phyloP scores from a whole-genome alignment of 2,329 filamentous ascomycete genomes.

The Alternaria viburni region DNA sequence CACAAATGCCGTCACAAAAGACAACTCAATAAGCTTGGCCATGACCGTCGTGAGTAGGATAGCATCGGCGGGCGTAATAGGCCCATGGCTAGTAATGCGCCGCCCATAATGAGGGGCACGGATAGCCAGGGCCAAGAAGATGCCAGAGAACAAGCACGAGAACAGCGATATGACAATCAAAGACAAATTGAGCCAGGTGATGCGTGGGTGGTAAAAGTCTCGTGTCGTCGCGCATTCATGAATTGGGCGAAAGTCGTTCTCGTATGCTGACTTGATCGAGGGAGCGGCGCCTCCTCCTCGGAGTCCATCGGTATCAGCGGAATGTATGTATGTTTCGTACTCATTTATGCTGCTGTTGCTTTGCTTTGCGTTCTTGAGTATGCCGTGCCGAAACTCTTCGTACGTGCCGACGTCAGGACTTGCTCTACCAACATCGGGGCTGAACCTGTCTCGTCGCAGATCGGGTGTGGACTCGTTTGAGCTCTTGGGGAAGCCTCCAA shows the following conservation, averaged over 20 bases:
- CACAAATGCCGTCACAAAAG: conserved; percentile 79
- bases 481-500: conserved; percentile 33
- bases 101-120: conserved; percentile 68
- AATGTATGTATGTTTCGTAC: conserved; percentile 39
- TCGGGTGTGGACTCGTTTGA: conserved; percentile 42
- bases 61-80: conserved; percentile 67
- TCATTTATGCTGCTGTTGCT: conserved; percentile 33
- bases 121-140: conserved; percentile 71
- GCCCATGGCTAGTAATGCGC: conserved; percentile 60
- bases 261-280: conserved; percentile 46
- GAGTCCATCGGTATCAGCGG: conserved; percentile 29
- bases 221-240: conserved; percentile 46
- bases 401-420: conserved; percentile 38
- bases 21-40: conserved; percentile 78
- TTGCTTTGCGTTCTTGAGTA: conserved; percentile 26
- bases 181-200: conserved; percentile 57
- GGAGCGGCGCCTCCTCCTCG: conserved; percentile 23
- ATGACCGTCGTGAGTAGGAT: conserved; percentile 71
- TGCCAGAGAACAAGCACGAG: conserved; percentile 67
- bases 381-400: conserved; percentile 36
- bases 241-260: conserved; percentile 44
- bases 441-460: conserved; percentile 35
- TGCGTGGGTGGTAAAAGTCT: conserved; percentile 48
- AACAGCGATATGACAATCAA: conserved; percentile 61
- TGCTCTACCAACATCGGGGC: conserved; percentile 14